phyloP scores from a whole-genome alignment of 2,329 filamentous ascomycete genomes.

The Penicillium oxalicum region DNA sequence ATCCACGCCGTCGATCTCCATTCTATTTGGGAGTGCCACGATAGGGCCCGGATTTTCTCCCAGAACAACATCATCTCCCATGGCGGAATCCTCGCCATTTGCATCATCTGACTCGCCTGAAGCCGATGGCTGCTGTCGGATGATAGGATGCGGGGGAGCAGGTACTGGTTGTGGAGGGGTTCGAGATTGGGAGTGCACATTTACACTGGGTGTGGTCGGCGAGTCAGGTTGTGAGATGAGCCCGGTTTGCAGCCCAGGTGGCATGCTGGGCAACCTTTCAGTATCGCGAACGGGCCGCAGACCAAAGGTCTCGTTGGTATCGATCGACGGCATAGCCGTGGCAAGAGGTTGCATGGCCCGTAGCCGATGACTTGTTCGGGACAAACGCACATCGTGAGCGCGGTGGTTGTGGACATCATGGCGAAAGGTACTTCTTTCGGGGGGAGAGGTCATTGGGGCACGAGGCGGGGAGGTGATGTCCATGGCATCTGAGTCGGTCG shows the following conservation, averaged over 20 bases:
- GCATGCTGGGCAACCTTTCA: constrained; percentile 79
- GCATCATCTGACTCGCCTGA: constrained; percentile 85
- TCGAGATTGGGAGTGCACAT: constrained; percentile 53
- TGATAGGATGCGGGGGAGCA: constrained; percentile 70
- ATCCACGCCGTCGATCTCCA: constrained; percentile 83
- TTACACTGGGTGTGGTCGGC: constrained; percentile 74
- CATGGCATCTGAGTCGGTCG: constrained; percentile 47
- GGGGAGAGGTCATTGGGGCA: constrained; percentile 63
- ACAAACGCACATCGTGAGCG: constrained; percentile 34
- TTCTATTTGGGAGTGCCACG: constrained; percentile 70
- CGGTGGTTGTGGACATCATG: constrained; percentile 49
- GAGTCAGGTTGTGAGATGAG: constrained; percentile 86
- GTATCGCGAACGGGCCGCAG: constrained; percentile 72
- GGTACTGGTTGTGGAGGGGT: constrained; percentile 48
- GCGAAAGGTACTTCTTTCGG: constrained; percentile 62
- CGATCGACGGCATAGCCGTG: constrained; percentile 61
- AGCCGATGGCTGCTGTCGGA: constrained; percentile 78
- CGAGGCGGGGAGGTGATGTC: constrained; percentile 59
- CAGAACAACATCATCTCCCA: constrained; percentile 57
- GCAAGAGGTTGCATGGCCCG: constrained; percentile 61
- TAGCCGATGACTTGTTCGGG: constrained; percentile 46
- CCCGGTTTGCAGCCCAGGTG: constrained; percentile 61
- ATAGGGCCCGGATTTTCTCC: constrained; percentile 59
- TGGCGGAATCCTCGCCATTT: constrained; percentile 73
- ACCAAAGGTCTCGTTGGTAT: constrained; percentile 64